These are phyloP conservation scores for Trichoderma cornu-damae DNA, from an alignment of 2,329 filamentous ascomycete genomes.

Conservation along the genomic window DNA sequence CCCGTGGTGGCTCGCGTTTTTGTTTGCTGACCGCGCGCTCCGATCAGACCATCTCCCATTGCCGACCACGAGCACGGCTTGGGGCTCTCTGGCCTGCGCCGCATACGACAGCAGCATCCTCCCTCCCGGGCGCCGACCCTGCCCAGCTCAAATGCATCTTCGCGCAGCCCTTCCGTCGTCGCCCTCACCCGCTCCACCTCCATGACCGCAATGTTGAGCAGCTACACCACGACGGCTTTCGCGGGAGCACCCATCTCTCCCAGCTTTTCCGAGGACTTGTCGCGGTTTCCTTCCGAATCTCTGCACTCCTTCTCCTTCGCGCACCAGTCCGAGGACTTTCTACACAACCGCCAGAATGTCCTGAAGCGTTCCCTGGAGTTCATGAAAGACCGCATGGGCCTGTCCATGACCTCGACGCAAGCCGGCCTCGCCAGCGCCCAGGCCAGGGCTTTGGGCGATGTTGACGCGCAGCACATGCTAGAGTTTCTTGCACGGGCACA, in stretches of 20 bases:
- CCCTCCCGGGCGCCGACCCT: slow-evolving; percentile 59
- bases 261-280: slow-evolving; percentile 79
- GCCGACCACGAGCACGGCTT: slow-evolving; percentile 83
- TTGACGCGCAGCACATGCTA: slow-evolving; percentile 85
- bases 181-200: slow-evolving; percentile 63
- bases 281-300: slow-evolving; percentile 89
- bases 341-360: slow-evolving; percentile 88
- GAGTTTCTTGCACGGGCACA: slow-evolving; percentile 80
- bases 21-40: slow-evolving; percentile 27
- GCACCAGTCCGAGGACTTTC: slow-evolving; percentile 85
- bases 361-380: slow-evolving; percentile 93
- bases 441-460: slow-evolving; percentile 73
- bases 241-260: slow-evolving; percentile 65
- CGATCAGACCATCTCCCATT: slow-evolving; percentile 69
- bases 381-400: slow-evolving; percentile 86
- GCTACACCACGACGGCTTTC: slow-evolving; percentile 49
- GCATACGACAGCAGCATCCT: slow-evolving; percentile 81
- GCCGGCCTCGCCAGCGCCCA: slow-evolving; percentile 77
- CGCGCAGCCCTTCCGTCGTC: slow-evolving; percentile 53
- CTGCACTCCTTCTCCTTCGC: slow-evolving; percentile 98
- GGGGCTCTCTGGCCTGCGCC: slow-evolving; percentile 78
- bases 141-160: slow-evolving; percentile 57
- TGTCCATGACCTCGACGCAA: slow-evolving; percentile 61
- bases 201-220: slow-evolving; percentile 60
- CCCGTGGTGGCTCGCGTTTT: slow-evolving; percentile 7